Percentiles rank a stretch among this genome's conserved stretches.
Evolutionary conservation across 139 green algal species (phyloP).

Genomic region (Ettlia oleoabundans): DNA sequence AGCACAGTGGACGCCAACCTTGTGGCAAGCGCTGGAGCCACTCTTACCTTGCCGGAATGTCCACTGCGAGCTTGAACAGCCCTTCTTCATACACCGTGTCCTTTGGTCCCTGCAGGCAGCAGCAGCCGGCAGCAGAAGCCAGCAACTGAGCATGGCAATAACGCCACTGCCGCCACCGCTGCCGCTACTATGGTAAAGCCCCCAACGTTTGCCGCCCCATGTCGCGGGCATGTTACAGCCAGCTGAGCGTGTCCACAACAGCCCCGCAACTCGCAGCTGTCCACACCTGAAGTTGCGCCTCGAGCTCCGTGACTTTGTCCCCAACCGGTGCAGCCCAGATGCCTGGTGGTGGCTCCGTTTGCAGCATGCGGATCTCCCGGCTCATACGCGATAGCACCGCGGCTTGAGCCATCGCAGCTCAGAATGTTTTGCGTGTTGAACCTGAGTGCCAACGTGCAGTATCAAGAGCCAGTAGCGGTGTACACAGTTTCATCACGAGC

Average conservation of each 20-base stretch:
- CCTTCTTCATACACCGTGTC: constrained; percentile 63
- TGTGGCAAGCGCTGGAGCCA: no score
- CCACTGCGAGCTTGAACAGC: constrained; percentile 55
- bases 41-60: constrained; percentile 62
- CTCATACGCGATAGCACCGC: constrained; percentile 29
- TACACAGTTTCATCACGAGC: no score
- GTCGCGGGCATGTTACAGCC: no score
- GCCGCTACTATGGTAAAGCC: background rate
- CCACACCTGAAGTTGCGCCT: constrained; percentile 39
- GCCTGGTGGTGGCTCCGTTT: constrained; percentile 51
- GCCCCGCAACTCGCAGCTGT: background rate
- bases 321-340: constrained; percentile 44
- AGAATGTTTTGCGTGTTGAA: no score
- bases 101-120: constrained; percentile 39
- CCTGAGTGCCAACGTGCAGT: no score
- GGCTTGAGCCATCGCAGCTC: background rate
- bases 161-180: background rate
- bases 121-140: background rate
- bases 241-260: background rate
- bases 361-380: constrained; percentile 52
- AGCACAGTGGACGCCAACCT: no score
- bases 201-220: no score
- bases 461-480: no score
- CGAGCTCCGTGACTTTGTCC: constrained; percentile 44
- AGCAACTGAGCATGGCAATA: background rate